Evolutionary conservation across 495 filamentous ascomycete species (phyloP).

Genomic region (Neurospora intermedia): DNA sequence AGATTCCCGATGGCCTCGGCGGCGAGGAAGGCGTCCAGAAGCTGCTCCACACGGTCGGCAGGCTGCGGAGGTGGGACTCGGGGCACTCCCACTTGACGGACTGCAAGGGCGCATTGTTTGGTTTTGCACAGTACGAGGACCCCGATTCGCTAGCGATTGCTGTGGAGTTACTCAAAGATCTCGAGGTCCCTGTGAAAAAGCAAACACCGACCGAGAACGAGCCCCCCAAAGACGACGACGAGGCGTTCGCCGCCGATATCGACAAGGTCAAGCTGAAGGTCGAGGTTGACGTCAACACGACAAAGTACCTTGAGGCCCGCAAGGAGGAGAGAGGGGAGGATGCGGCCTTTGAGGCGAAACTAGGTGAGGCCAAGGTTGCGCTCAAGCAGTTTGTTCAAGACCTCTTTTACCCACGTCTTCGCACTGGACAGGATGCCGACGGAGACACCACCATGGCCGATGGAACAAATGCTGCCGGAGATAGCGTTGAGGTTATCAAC

Average conservation of each 20-base stretch:
- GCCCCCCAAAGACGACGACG: conserved; percentile 33
- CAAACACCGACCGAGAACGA: conserved; percentile 40
- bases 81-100: conserved; percentile 54
- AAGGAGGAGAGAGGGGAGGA: conserved; percentile 54
- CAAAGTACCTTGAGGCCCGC: conserved; percentile 73
- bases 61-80: conserved; percentile 69
- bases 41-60: conserved; percentile 67
- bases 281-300: conserved; percentile 69
- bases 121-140: conserved; percentile 95
- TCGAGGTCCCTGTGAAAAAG: conserved; percentile 76
- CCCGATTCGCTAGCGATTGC: conserved; percentile 78
- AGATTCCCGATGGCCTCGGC: conserved; percentile 66
- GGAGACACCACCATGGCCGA: conserved; percentile 64
- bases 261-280: conserved; percentile 65
- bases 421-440: conserved; percentile 41
- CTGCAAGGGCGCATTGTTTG: conserved; percentile 77
- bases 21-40: conserved; percentile 77
- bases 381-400: conserved; percentile 58
- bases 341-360: conserved; percentile 52
- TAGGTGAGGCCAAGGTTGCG: conserved; percentile 51
- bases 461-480: conserved; percentile 40
- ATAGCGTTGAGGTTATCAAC: conserved; percentile 74
- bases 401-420: conserved; percentile 57
- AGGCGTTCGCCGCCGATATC: conserved; percentile 46
- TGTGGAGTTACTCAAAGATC: conserved; percentile 73